phyloP scores from a whole-genome alignment of 2,329 filamentous ascomycete genomes.

The Coleophoma cylindrospora region DNA sequence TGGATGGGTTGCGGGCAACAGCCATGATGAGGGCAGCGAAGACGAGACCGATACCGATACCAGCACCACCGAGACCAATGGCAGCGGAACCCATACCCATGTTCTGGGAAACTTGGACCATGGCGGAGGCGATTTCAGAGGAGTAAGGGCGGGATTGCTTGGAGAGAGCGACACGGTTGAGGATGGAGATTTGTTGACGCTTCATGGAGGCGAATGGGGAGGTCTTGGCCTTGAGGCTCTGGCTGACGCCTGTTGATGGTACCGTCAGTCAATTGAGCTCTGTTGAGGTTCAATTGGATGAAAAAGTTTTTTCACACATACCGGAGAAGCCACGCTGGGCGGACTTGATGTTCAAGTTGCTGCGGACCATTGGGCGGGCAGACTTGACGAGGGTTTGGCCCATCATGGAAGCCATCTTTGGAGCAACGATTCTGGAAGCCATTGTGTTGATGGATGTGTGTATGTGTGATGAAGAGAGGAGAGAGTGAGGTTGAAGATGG shows the following conservation, averaged over 20 bases:
- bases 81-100: slow-evolving; percentile 83
- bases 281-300: slow-evolving; percentile 5
- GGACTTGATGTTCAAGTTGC: slow-evolving; percentile 51
- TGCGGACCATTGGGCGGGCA: slow-evolving; percentile 69
- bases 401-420: slow-evolving; percentile 73
- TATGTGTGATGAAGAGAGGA: slow-evolving; percentile 11
- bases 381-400: slow-evolving; percentile 56
- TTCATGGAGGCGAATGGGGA: slow-evolving; percentile 56
- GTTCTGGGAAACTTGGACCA: slow-evolving; percentile 90
- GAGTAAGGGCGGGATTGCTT: slow-evolving; percentile 70
- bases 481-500: slow-evolving; percentile 6
- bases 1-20: slow-evolving; percentile 90
- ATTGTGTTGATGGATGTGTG: slow-evolving; percentile 58
- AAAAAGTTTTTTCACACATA: slow-evolving; percentile 38
- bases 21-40: slow-evolving; percentile 85
- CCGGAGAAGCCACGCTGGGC: slow-evolving; percentile 74
- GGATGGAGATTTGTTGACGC: slow-evolving; percentile 65
- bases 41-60: slow-evolving; percentile 94
- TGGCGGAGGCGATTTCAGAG: slow-evolving; percentile 81
- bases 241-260: slow-evolving; percentile 31
- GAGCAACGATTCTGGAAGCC: slow-evolving; percentile 73
- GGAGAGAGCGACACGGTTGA: slow-evolving; percentile 50
- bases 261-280: slow-evolving; percentile 28
- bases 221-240: slow-evolving; percentile 17
- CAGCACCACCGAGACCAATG: slow-evolving; percentile 87